Conservation (phyloP, 352 stramenopile genomes). For the Blastocystis sp. region DNA sequence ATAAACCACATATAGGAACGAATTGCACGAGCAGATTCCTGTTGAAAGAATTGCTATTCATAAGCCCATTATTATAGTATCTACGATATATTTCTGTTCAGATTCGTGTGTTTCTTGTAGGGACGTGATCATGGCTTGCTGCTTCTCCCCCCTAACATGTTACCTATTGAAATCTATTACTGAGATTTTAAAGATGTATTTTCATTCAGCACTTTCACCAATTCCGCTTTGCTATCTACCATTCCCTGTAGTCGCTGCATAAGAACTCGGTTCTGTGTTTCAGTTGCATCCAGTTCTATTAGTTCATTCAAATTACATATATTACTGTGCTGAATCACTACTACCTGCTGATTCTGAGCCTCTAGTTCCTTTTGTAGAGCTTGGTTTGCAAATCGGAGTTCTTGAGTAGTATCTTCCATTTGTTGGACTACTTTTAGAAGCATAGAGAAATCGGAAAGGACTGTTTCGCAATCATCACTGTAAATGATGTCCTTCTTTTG, state of each 20-base stretch:
- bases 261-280: not conserved
- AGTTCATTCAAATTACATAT: not conserved
- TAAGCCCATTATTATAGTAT: not conserved
- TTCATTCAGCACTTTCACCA: not conserved
- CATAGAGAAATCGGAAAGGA: not conserved
- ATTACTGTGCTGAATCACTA: not conserved
- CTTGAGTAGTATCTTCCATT: not conserved
- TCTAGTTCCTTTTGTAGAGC: not conserved
- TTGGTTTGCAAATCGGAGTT: slow-evolving; percentile 39
- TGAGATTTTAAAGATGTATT: not conserved
- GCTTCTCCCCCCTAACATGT: not conserved
- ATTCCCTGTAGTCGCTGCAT: not conserved
- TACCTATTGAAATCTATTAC: not conserved
- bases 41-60: slow-evolving; percentile 41
- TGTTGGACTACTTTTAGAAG: not conserved
- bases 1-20: not conserved
- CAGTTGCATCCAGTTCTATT: not conserved
- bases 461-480: not conserved
- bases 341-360: not conserved
- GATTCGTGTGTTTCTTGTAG: slow-evolving; percentile 6
- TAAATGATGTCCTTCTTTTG: not conserved
- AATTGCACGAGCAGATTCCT: slow-evolving; percentile 2
- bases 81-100: slow-evolving; percentile 42
- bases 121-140: not conserved
- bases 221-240: not conserved